A percentile compares a stretch with the other conserved stretches of the same genome.
Conservation (phyloP, 2,329 filamentous ascomycete species). For the Monilinia fructicola region DNA sequence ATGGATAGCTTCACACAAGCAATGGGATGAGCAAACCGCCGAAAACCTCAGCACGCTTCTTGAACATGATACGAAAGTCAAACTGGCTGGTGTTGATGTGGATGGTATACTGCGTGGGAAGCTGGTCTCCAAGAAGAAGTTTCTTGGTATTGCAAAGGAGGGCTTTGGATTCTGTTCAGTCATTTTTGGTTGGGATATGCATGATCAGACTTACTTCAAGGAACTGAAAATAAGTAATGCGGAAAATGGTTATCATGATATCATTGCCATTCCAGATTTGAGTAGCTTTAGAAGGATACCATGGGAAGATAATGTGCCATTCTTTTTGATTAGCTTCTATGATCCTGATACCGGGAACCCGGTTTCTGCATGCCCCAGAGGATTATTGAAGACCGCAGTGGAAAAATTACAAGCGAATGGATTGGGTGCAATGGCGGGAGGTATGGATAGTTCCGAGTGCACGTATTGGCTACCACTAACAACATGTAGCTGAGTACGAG, state of each 20-base stretch:
- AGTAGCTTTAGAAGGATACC: conserved; percentile 78
- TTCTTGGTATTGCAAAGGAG: conserved; percentile 73
- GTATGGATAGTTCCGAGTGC: conserved; percentile 49
- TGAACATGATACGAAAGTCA: conserved; percentile 72
- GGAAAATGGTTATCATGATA: conserved; percentile 83
- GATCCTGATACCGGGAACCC: conserved; percentile 75
- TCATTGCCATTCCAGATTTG: conserved; percentile 80
- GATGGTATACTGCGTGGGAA: conserved; percentile 88
- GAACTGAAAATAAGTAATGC: conserved; percentile 87
- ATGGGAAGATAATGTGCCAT: conserved; percentile 84
- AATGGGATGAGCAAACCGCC: conserved; percentile 51
- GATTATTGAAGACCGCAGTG: conserved; percentile 67
- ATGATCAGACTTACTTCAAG: conserved; percentile 83
- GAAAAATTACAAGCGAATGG: conserved; percentile 66
- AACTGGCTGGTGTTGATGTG: conserved; percentile 83
- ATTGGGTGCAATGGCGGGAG: conserved; percentile 86
- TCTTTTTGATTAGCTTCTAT: conserved; percentile 80
- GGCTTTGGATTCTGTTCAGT: conserved; percentile 95
- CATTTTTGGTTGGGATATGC: conserved; percentile 96
- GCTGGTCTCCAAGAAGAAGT: conserved; percentile 89
- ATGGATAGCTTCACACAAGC: conserved; percentile 21
- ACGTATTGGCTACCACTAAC: conserved; percentile 23
- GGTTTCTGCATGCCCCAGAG: conserved; percentile 76
- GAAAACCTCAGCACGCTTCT: conserved; percentile 67
- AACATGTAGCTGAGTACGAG: conserved; percentile 76